Evolutionary conservation across 2,329 filamentous ascomycete species (phyloP), one percentile per base, ranked within the genome.

Genomic region (Pseudogymnoascus sp.): DNA sequence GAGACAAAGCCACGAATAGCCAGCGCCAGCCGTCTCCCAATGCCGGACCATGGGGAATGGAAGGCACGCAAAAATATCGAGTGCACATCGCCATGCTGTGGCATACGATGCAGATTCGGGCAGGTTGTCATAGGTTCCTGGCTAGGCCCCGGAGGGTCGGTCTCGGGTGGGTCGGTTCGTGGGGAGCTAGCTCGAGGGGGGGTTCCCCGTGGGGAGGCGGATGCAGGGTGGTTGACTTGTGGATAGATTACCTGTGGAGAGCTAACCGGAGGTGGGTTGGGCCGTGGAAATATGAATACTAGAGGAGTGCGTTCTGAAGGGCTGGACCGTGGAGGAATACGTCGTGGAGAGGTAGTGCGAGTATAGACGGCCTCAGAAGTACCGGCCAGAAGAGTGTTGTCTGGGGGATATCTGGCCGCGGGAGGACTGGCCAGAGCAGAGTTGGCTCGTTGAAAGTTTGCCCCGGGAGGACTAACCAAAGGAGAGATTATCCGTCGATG

Each of bases 41-140:
- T 67, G 22, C 22, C 61, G 38, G 59, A 33, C 71, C 72, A 74
- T 66, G 72, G 72, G 12, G 72, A 72, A 62, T 74, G 71, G 64
- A 71, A 74, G 60, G 71, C 68, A 23, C 72, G 70, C 36, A 73
- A 67, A 55, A 73, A 73, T 67, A 73, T 73, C 36, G 72, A 66
- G 66, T 73, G 41, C 6, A 28, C 35, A 4, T 35, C 36, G 38
- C 66, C 19, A 66, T 64, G n/a, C 58, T 36, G 33, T n/a, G 30
- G 12, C 16, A 3, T 12, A 14, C 16, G n/a, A 28, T 59, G 9
- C 9, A 14, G 12, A 36, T 9, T 25, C 22, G 19, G 33, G 19
- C n/a, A 35, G 9, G 38, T 11, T 16, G 33, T 3, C 28, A 33
- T 62, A 41, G 69, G 67, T 22, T 12, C n/a, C 25, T 12, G n/a